phyloP scores from a whole-genome alignment of 73 alveolate species.

The Urostyla sp. region DNA sequence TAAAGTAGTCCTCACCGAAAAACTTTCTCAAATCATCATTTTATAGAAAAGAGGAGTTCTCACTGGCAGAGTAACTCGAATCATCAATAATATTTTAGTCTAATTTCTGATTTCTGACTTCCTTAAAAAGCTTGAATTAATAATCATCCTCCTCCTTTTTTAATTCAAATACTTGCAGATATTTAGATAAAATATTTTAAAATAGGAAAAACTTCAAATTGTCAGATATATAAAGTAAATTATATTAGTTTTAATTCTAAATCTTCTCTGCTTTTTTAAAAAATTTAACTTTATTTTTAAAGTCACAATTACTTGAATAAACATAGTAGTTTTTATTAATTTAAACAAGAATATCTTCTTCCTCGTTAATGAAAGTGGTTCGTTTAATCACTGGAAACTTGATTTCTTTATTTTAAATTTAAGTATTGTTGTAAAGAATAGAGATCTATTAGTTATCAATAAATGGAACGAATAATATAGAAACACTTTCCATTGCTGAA shows the following conservation, averaged over 20 bases:
- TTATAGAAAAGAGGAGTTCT: too few relatives aligned
- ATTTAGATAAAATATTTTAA: not conserved
- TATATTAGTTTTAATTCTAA: not conserved
- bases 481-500: too few relatives aligned
- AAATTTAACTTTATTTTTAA: conserved; percentile 2
- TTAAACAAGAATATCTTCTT: conserved; percentile 28
- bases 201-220: conserved; percentile 20
- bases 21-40: too few relatives aligned
- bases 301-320: conserved; percentile 16
- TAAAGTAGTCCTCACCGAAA: too few relatives aligned
- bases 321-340: conserved; percentile 18
- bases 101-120: conserved; percentile 7
- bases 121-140: not conserved
- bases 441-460: too few relatives aligned
- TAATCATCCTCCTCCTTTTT: not conserved
- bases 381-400: too few relatives aligned
- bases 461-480: too few relatives aligned
- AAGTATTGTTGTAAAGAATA: too few relatives aligned
- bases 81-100: too few relatives aligned
- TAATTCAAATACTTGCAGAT: not conserved
- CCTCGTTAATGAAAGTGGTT: conserved; percentile 28
- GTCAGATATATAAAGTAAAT: not conserved
- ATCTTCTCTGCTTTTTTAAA: not conserved
- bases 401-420: too few relatives aligned
- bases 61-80: too few relatives aligned